Evolutionary conservation across 1,284 basidiomycete species (phyloP).

Genomic region (Ganoderma multipileum): DNA sequence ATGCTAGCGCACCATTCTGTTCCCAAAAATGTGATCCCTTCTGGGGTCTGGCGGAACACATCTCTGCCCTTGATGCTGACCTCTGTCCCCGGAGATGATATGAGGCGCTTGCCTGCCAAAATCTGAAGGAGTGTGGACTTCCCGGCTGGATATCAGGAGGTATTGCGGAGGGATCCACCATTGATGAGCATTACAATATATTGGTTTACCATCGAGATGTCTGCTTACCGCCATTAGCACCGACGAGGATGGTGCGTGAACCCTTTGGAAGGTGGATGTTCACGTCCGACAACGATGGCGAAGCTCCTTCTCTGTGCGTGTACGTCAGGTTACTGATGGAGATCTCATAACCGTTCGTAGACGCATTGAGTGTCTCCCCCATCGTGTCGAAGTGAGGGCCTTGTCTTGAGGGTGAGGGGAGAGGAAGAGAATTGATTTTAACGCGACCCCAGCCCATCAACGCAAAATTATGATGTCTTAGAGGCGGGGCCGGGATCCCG

Average conservation of each 20-base stretch:
- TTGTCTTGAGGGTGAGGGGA: not conserved
- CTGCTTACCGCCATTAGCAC: conserved; percentile 87
- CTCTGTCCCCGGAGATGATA: conserved; percentile 62
- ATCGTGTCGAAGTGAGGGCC: not conserved
- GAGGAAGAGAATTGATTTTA: not conserved
- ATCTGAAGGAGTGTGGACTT: conserved; percentile 97
- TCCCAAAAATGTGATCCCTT: conserved; percentile 90
- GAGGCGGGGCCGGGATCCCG: not conserved
- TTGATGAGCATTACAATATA: not conserved
- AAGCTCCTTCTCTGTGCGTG: conserved; percentile 50
- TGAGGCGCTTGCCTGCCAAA: conserved; percentile 91
- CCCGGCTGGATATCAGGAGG: conserved; percentile 62
- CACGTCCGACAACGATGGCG: conserved; percentile 69
- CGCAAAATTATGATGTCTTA: not conserved
- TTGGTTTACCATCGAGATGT: not conserved
- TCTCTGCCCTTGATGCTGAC: conserved; percentile 82
- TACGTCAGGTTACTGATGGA: conserved; percentile 69
- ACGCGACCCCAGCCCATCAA: not conserved
- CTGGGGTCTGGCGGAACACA: conserved; percentile 80
- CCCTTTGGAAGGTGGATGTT: conserved; percentile 73
- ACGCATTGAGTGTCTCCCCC: conserved; percentile 10
- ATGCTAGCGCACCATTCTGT: conserved; percentile 77
- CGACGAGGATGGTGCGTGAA: conserved; percentile 84
- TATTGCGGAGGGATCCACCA: not conserved
- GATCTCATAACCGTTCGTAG: conserved; percentile 44